Base-by-base conservation (phyloP, 1,284 basidiomycete genomes). In the Ceratobasidium sp. region DNA sequence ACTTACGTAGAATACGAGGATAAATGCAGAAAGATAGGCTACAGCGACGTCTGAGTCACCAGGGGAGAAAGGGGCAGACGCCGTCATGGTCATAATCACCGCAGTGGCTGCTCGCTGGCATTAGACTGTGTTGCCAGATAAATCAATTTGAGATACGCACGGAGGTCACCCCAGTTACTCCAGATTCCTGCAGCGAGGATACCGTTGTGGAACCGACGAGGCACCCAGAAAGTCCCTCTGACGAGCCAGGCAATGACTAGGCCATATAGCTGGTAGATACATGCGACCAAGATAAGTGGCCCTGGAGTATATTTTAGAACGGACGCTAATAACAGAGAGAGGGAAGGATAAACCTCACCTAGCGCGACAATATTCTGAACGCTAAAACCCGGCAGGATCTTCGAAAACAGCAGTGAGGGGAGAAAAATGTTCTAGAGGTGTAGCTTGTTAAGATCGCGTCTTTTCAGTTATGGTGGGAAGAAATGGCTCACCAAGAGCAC, bases 321-420 rank as follows among this genome's bases (percentile, higher is more conserved):
- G 64, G 22, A 41, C 41, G 41, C n/a, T n/a, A 54, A 80, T 62
- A 81, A 31, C 48, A 27, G n/a, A n/a, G n/a, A 79, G 11, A 22
- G 77, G 79, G 19, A 79, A 79, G 75, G 29, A 84, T n/a, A n/a
- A 44, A 33, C 48, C 9, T 81, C 78, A 85, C 93, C 92, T 53
- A 94, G 82, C 1, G 89, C 87, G 29, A 82, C 76, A 44, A 93
- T 85, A 78, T 93, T 94, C 27, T 90, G 85, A 0, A 87, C 79
- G 1, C 86, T 89, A 78, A 95, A 93, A 0, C 92, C 88, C 0
- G 92, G 89, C 0, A 94, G 87, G 76, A 95, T 93, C 77, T 90
- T 93, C 1, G 90, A 90, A 81, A 95, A 94, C 83, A 94, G 84
- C 14, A 95, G 85, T 74, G 87, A 87, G 1, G 93, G 93, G 0